Percentiles rank a stretch among this genome's conserved stretches.
These are phyloP conservation scores for Phytophthora pinifolia DNA, from an alignment of 352 stramenopile genomes.

Conservation along the genomic window DNA sequence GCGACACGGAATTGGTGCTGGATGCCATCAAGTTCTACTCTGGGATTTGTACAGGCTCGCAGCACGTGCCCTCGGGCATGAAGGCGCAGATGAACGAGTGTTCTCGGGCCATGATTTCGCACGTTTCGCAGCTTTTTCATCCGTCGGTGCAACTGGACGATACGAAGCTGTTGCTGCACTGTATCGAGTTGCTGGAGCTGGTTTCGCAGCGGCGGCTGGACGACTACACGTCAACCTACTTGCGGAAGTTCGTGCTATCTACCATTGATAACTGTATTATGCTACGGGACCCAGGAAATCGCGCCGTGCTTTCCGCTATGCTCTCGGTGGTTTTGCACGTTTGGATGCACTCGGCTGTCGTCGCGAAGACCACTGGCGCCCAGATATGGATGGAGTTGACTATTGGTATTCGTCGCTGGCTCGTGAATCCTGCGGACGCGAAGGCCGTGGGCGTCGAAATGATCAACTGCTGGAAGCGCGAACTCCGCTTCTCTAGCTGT, in stretches of 20 bases:
- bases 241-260: conserved; percentile 87
- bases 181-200: conserved; percentile 84
- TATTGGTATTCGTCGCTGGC: conserved; percentile 76
- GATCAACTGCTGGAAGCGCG: conserved; percentile 85
- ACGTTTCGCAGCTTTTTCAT: conserved; percentile 88
- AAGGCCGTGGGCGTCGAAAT: conserved; percentile 67
- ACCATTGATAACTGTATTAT: conserved; percentile 80
- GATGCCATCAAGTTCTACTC: conserved; percentile 91
- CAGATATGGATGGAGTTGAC: conserved; percentile 84
- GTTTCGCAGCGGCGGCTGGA: conserved; percentile 81
- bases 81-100: conserved; percentile 80
- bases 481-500: conserved; percentile 79
- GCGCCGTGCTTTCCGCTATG: conserved; percentile 70
- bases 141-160: conserved; percentile 84
- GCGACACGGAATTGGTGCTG: conserved; percentile 78
- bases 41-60: conserved; percentile 66
- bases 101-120: conserved; percentile 84
- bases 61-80: conserved; percentile 81
- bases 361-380: conserved; percentile 50
- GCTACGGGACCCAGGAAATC: conserved; percentile 66
- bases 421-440: conserved; percentile 59
- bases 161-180: conserved; percentile 81
- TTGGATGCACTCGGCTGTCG: conserved; percentile 81
- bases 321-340: conserved; percentile 82
- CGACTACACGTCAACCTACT: conserved; percentile 83